Conservation (phyloP, 371 early-diverging fungal species). For the Mycotypha africana region DNA sequence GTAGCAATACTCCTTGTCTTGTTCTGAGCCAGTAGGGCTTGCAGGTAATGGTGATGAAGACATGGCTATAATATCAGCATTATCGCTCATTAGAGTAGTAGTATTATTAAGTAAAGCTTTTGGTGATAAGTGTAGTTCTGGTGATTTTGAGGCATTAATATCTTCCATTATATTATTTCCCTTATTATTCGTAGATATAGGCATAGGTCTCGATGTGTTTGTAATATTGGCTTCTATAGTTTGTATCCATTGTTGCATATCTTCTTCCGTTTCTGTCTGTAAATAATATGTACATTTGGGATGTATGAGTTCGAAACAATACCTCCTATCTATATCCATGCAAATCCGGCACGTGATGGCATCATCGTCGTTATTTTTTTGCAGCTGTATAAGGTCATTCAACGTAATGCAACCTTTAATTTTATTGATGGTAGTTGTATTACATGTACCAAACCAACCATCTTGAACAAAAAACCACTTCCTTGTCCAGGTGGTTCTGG, state of each 20-base stretch:
- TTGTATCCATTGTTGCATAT: slow-evolving; percentile 60
- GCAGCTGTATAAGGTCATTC: too few relatives aligned
- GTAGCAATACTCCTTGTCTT: too few relatives aligned
- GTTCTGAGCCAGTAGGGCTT: slow-evolving; percentile 1
- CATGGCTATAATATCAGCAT: not conserved
- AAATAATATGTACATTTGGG: slow-evolving; percentile 39
- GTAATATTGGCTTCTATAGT: slow-evolving; percentile 47
- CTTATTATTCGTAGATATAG: too few relatives aligned
- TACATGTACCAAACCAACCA: slow-evolving; percentile 50
- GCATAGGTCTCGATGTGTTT: not conserved
- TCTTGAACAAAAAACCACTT: slow-evolving; percentile 56
- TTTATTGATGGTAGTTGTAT: slow-evolving; percentile 42
- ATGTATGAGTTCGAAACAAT: slow-evolving; percentile 63
- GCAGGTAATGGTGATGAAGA: slow-evolving; percentile 15
- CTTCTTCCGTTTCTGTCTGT: slow-evolving; percentile 67
- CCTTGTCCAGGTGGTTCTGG: slow-evolving; percentile 40
- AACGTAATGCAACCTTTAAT: slow-evolving; percentile 50
- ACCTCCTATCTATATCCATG: slow-evolving; percentile 58
- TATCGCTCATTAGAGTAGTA: not conserved
- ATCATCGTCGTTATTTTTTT: slow-evolving; percentile 42
- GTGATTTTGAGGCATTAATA: not conserved
- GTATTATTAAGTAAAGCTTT: not conserved
- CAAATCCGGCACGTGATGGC: slow-evolving; percentile 42
- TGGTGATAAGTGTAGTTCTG: slow-evolving; percentile 14
- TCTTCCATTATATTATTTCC: too few relatives aligned